Conservation (phyloP, 108 stramenopile genomes). For the Conticribra weissflogii region DNA sequence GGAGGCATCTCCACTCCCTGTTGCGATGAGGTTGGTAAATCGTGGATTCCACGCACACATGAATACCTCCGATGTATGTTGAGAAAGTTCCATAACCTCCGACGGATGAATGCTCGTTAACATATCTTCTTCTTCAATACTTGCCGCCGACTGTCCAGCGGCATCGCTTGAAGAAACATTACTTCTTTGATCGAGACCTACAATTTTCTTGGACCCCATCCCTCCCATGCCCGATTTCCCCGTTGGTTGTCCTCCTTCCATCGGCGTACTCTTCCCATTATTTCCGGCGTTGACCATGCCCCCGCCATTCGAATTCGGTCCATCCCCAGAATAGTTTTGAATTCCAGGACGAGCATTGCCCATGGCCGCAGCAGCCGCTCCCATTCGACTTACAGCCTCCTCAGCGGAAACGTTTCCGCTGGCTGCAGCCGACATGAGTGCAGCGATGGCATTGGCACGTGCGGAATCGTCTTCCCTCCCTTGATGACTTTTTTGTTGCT, state of each 20-base stretch:
- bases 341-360: slow-evolving; percentile 11
- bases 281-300: neutral
- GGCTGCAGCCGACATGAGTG: slow-evolving; percentile 38
- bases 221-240: neutral
- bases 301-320: neutral
- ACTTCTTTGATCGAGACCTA: slow-evolving; percentile 13
- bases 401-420: slow-evolving; percentile 27
- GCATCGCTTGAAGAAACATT: neutral
- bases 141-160: slow-evolving; percentile 11
- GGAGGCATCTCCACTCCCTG: slow-evolving; percentile 93
- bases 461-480: slow-evolving; percentile 26
- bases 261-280: neutral
- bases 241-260: neutral
- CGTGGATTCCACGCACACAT: slow-evolving; percentile 98
- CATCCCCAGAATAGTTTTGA: neutral
- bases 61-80: slow-evolving; percentile 94
- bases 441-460: slow-evolving; percentile 38
- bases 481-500: slow-evolving; percentile 8
- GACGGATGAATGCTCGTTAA: slow-evolving; percentile 57
- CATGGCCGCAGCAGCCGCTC: slow-evolving; percentile 3
- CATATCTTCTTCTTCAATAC: slow-evolving; percentile 64
- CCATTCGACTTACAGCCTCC: slow-evolving; percentile 40
- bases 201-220: slow-evolving; percentile 6
- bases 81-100: slow-evolving; percentile 76
- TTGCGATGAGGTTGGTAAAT: slow-evolving; percentile 89